Evolutionary conservation across 805 yeast genomes (phyloP), one percentile per base, ranked within the genome.

Genomic region (Cyberlindnera nakhonratchasimensis): DNA sequence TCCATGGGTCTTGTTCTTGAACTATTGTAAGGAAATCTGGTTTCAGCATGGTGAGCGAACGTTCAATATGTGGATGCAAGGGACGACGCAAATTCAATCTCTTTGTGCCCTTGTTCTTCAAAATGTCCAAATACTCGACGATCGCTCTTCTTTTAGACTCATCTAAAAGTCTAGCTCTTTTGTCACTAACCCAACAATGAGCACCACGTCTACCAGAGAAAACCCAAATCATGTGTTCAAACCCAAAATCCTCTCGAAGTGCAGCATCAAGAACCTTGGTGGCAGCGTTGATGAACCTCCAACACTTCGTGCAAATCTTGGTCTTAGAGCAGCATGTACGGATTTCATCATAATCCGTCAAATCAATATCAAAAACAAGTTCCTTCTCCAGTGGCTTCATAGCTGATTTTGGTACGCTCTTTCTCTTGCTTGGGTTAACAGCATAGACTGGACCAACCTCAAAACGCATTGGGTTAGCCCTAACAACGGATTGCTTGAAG

Each of bases 181-280:
- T 65, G 60, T 93, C 99, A 63, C 96, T 86, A 19, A 93, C 74
- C 99, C 99, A 93, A 57, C 98, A 95, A 71, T 93, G 99, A 13
- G 95, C 96, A 63, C 99, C 99, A 75, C 99, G 86, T 71, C 99
- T 84, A 35, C 99, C 99, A 1, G 96, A 88, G 59, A 87, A 93
- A 5, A 91, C 96, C 98, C 98, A 93, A 37, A 93, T 70, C 58
- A 88, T 70, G 62, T 87, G 82, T 46, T 79, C 67, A 62, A 86
- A 90, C 1, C 96, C 98, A 64, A 93, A 93, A 63, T 91, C 98
- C 38, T 87, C 88, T 39, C 77, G 67, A 39, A 93, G 70, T 0
- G 95, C 83, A 2, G 62, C 58, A 46, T 85, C 86, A 46, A 93
- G 67, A 35, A 90, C 77, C 54, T 79, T 75, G 44, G 89, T 77